These are phyloP conservation scores for Funneliformis caledonium DNA, from an alignment of 371 early-diverging fungal genomes.

Conservation along the genomic window DNA sequence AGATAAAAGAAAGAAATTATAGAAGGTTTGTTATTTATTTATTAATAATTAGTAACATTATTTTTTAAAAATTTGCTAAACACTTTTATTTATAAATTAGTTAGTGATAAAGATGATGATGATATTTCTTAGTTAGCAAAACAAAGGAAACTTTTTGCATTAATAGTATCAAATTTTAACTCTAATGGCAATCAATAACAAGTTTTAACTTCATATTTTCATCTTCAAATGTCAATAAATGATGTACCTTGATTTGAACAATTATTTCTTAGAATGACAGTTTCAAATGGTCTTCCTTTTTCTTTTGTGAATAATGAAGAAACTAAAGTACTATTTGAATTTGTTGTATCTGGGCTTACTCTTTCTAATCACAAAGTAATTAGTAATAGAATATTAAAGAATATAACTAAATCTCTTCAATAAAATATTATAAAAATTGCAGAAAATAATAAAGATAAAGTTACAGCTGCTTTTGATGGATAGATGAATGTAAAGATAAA, in stretches of 20 bases:
- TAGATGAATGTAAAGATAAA: conserved; percentile 20
- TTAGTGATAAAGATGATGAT: too few relatives aligned
- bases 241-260: background rate
- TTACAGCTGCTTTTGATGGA: background rate
- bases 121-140: too few relatives aligned
- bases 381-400: background rate
- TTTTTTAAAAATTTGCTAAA: too few relatives aligned
- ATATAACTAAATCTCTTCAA: background rate
- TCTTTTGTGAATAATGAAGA: conserved; percentile 33
- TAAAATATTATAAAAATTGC: conserved; percentile 11
- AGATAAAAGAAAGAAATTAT: too few relatives aligned
- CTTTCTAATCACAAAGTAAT: conserved; percentile 6
- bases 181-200: too few relatives aligned
- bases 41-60: too few relatives aligned
- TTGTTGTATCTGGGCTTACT: conserved; percentile 7
- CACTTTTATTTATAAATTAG: too few relatives aligned
- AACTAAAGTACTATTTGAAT: conserved; percentile 20
- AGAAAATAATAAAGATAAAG: background rate
- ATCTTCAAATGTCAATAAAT: too few relatives aligned
- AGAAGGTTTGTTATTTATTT: too few relatives aligned
- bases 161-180: too few relatives aligned
- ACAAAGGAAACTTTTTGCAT: too few relatives aligned
- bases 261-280: conserved; percentile 24
- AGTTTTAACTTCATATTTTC: too few relatives aligned
- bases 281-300: conserved; percentile 27